Base-by-base conservation (phyloP, 2,329 filamentous ascomycete species). In the Alternaria alternata region DNA sequence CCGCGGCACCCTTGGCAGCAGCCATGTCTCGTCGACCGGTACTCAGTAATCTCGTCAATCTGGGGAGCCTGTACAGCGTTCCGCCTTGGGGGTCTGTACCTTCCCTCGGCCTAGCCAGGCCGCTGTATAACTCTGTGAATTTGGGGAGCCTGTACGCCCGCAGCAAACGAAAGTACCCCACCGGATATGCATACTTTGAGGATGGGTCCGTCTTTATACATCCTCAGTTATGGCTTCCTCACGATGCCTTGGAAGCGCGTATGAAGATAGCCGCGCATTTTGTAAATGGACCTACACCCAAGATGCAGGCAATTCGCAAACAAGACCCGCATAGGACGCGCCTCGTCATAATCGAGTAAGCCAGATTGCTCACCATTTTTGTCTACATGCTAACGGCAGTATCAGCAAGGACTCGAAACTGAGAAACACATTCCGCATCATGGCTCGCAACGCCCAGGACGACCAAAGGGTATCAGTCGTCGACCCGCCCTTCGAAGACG, bases 171-270 rank as follows among this genome's bases (percentile, higher is more conserved):
- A 59, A 54, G 12, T 11, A 30, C n/a, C 57, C 56, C 18, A 2
- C 34, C 16, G 59, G 65, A 14, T 68, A 65, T 63, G 70, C 62
- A 4, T 73, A 69, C 24, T 69, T 73, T 30, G 66, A 70, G 22
- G 64, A 73, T 59, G 68, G 69, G 16, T 73, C 69, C 14, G 34
- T 71, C 5, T 68, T 61, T 54, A 53, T 72, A 24, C 34, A 57
- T 12, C 57, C 60, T 24, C 26, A 14, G 28, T 16, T 3, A 30
- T 60, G 49, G 34, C 20, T 64, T 28, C 43, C 61, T 20, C 64
- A 71, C 46, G 28, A 61, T 18, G 44, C n/a, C 11, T 60, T 72
- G 11, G 63, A 72, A 48, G 42, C 57, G 20, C 47, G 54, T 26
- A 68, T 72, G 65, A 66, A 61, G 9, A 43, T 66, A 34, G 55